Conservation (phyloP, 1,284 basidiomycete genomes). For the Chiua sp. region DNA sequence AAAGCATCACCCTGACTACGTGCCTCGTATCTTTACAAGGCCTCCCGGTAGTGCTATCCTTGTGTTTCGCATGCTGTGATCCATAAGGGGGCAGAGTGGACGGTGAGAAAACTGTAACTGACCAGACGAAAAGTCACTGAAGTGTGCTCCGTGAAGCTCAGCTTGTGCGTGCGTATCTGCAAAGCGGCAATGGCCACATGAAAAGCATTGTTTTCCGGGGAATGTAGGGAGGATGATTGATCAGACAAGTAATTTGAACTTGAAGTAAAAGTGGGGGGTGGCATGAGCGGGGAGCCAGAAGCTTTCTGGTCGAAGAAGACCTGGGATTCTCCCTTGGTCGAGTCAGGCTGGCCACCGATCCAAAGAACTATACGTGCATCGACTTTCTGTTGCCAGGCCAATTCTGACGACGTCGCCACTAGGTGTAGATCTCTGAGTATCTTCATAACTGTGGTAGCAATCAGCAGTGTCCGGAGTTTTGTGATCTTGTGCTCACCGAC, state of each 20-base stretch:
- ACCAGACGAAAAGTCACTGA: constrained; percentile 35
- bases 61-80: neutral
- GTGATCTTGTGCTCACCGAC: too few relatives aligned
- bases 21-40: constrained; percentile 14
- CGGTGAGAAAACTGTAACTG: constrained; percentile 35
- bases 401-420: too few relatives aligned
- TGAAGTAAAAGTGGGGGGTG: constrained; percentile 30
- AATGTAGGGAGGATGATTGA: constrained; percentile 37
- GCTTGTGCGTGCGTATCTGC: constrained; percentile 32
- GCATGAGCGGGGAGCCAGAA: constrained; percentile 13
- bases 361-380: too few relatives aligned
- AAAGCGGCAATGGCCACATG: constrained; percentile 17
- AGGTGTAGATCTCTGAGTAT: too few relatives aligned
- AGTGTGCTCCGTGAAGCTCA: constrained; percentile 34
- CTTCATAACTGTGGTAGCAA: too few relatives aligned
- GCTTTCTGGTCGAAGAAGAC: too few relatives aligned
- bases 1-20: constrained; percentile 30
- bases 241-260: constrained; percentile 37
- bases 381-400: too few relatives aligned
- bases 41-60: constrained; percentile 2
- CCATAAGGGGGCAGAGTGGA: constrained; percentile 17
- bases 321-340: too few relatives aligned
- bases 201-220: constrained; percentile 24
- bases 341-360: too few relatives aligned
- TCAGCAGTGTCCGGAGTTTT: too few relatives aligned